These are phyloP conservation scores for Pneumocystis carinii DNA, from an alignment of 1,139 yeast species.

Conservation along the genomic window DNA sequence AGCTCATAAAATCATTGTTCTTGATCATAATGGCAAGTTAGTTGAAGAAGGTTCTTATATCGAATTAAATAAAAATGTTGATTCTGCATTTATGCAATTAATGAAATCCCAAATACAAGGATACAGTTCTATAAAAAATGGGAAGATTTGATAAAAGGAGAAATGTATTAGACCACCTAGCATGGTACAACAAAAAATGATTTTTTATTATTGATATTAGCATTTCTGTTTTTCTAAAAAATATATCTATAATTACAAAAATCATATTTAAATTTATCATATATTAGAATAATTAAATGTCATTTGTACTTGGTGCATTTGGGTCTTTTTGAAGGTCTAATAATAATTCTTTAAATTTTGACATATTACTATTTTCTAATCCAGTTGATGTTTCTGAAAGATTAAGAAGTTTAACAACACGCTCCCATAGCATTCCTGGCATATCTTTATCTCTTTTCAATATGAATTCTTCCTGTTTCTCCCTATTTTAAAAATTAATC, in stretches of 20 bases:
- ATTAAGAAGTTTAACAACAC: slow-evolving; percentile 44
- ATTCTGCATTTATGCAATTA: slow-evolving; percentile 56
- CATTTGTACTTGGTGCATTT: slow-evolving; percentile 59
- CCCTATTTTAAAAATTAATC: slow-evolving; percentile 22
- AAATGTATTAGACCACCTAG: slow-evolving; percentile 5
- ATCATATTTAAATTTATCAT: neutral
- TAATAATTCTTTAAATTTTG: slow-evolving; percentile 54
- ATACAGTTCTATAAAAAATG: neutral
- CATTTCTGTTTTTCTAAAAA: neutral
- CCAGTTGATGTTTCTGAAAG: slow-evolving; percentile 29
- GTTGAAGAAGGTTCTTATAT: slow-evolving; percentile 70
- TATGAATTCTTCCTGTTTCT: slow-evolving; percentile 52
- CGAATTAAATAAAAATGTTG: slow-evolving; percentile 44
- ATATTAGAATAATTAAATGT: slow-evolving; percentile 14
- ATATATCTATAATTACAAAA: neutral
- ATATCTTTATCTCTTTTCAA: slow-evolving; percentile 65
- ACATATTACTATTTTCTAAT: slow-evolving; percentile 45
- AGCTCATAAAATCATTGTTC: slow-evolving; percentile 67
- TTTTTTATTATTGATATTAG: neutral
- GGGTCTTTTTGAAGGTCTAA: slow-evolving; percentile 52
- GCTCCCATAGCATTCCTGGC: slow-evolving; percentile 74
- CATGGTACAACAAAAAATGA: slow-evolving; percentile 8
- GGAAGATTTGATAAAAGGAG: slow-evolving; percentile 5
- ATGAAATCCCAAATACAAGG: slow-evolving; percentile 21
- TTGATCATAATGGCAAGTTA: slow-evolving; percentile 62